Conservation (phyloP, 352 stramenopile species). For the Phytophthora litchii region DNA sequence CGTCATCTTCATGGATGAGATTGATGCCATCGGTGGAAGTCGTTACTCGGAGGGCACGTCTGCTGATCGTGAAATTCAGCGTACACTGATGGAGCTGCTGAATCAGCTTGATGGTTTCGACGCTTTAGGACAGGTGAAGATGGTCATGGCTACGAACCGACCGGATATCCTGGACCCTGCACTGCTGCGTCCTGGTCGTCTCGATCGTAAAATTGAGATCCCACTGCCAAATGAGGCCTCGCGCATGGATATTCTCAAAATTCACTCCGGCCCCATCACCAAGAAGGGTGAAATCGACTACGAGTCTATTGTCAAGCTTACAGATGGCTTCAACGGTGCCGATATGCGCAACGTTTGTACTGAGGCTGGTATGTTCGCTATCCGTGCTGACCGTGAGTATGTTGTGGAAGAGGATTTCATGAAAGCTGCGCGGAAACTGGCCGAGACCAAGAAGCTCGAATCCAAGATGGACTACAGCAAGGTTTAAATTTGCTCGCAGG, state of each 20-base stretch:
- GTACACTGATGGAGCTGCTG: constrained; percentile 99
- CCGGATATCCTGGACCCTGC: constrained; percentile 99
- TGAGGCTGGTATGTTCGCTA: constrained; percentile 97
- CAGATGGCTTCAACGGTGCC: constrained; percentile 99
- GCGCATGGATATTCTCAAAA: constrained; percentile 99
- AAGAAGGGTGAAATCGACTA: constrained; percentile 99
- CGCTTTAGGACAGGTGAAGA: constrained; percentile 97
- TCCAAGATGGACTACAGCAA: constrained; percentile 99
- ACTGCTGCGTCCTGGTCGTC: constrained; percentile 95
- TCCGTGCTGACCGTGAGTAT: constrained; percentile 98
- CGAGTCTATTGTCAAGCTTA: constrained; percentile 99
- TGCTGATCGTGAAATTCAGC: constrained; percentile 98
- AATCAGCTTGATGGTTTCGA: constrained; percentile 99
- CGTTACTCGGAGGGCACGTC: constrained; percentile 98
- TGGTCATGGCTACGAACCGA: constrained; percentile 99
- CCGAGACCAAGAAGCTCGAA: constrained; percentile 99
- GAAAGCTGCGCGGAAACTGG: constrained; percentile 99
- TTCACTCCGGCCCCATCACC: constrained; percentile 97
- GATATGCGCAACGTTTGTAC: constrained; percentile 99
- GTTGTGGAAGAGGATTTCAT: constrained; percentile 99
- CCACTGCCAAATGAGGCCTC: constrained; percentile 98
- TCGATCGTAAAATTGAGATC: constrained; percentile 99
- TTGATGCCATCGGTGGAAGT: constrained; percentile 99
- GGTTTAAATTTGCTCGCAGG: constrained; percentile 84
- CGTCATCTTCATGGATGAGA: constrained; percentile 99